Evolutionary conservation across 2,329 filamentous ascomycete species (phyloP), one percentile per base, ranked within the genome.

Genomic region (Cercospora zeina): DNA sequence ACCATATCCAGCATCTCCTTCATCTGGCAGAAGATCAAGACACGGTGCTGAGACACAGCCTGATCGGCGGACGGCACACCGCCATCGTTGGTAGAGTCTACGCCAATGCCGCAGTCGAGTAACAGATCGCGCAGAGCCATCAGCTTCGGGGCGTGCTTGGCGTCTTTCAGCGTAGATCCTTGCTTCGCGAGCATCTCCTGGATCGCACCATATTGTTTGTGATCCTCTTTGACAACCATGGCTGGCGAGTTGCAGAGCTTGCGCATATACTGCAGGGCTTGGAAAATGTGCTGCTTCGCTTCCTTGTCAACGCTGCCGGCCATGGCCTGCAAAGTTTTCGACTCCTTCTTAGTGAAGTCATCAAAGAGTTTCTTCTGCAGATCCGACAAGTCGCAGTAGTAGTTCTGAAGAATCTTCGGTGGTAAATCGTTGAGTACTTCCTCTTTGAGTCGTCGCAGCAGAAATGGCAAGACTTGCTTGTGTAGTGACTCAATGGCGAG

Each of bases 1-100:
- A 99, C 96, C 86, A 99, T 97, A 76, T 99, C 95, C 24, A 99
- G 83, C 96, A 99, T 99, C 76, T 99, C 95, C 78, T 99, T 99
- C 91, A 99, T 97, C 76, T 99, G 95, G 72, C 95, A 99, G 82
- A 99, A 99, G 68, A 99, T 89, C 30, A 99, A 85, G 0, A 95
- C 96, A 49, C 95, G 90, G 74, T 99, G 95, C 31, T 93, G 95
- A 65, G 95, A 96, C 75, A 99, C 96, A 42, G 93, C 96, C 75
- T 91, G 86, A 54, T 85, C 83, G 62, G 83, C 84, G 1, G 84
- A 81, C 14, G 83, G 82, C 11, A 89, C 75, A 45, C 74, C 74
- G 9, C 76, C 73, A 30, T 75, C 71, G 24, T 76, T 73, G 14
- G 61, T 39, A 71, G 70, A 79, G 14, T 85, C 84, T 39, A 89